Evolutionary conservation across 345 rosid species (phyloP), one percentile per base, ranked within the genome.

Genomic region (Leavenworthia alabamica): DNA sequence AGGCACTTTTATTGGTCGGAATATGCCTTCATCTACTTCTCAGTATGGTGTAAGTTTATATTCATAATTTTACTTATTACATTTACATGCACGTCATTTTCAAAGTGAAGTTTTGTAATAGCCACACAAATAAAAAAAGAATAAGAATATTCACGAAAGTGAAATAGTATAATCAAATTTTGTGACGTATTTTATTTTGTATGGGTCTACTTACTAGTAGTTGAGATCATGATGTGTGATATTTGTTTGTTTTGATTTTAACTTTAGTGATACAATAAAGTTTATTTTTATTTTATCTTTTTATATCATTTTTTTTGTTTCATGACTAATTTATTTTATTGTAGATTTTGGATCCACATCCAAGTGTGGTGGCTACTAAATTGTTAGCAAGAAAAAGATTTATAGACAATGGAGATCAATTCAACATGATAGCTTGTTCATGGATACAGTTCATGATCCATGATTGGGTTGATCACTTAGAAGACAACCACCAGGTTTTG

Each of bases 391-490:
- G 89, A 46, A 82, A 75, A 68, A 71, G 60, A 57, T 79, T 77
- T 43, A 67, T 75, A 45, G 92, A 83, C 75, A 77, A 37, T 52
- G 89, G 86, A 54, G 75, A 80, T 48, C 92, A 88, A 19, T 80
- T 88, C 57, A 88, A 85, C 72, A 56, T 85, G 86, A 81, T 88
- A 40, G 92, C 92, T 14, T 76, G 82, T 72, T 81, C 92, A 2
- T 88, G 90, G 96, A 79, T 85, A 20, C 96, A 88, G 46, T 88
- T 85, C 68, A 88, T 88, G 92, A 80, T 88, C 60, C 96, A 88
- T 78, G 96, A 88, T 43, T 88, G 96, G 92, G 79, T 83, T 44
- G 92, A 88, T 73, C 92, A 83, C 66, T 74, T 85, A 74, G 88
- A 88, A 73, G 96, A 83, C 39, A 83, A 82, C 20, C 50, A 80